These are phyloP conservation scores for Hemileia vastatrix DNA, from an alignment of 1,284 basidiomycete species.

Conservation along the genomic window DNA sequence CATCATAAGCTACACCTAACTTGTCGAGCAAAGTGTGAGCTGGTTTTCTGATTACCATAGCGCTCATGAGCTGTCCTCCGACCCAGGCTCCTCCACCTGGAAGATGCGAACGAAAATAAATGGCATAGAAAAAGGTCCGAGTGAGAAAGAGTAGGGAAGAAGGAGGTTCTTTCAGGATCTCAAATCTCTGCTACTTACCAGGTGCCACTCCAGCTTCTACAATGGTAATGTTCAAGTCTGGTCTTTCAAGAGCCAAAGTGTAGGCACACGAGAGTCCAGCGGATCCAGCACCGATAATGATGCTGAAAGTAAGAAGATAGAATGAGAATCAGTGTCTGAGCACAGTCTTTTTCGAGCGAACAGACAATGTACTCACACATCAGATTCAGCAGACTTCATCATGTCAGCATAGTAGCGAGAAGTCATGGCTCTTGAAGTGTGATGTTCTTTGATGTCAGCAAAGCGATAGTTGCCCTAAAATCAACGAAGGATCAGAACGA, in stretches of 20 bases:
- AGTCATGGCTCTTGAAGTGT: slow-evolving; percentile 68
- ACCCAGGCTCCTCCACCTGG: slow-evolving; percentile 67
- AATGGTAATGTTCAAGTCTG: slow-evolving; percentile 68
- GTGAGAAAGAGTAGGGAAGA: too few relatives aligned
- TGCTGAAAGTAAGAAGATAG: slow-evolving; percentile 35
- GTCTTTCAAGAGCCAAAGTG: slow-evolving; percentile 57
- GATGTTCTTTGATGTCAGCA: slow-evolving; percentile 50
- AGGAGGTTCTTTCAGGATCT: too few relatives aligned
- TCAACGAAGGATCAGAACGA: background rate
- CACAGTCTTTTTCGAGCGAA: too few relatives aligned
- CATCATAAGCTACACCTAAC: slow-evolving; percentile 68
- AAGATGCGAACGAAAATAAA: background rate
- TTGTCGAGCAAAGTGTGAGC: slow-evolving; percentile 64
- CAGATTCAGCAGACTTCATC: slow-evolving; percentile 52
- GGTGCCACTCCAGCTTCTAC: slow-evolving; percentile 71
- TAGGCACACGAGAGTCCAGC: slow-evolving; percentile 71
- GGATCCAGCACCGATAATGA: slow-evolving; percentile 67
- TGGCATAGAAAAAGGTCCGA: too few relatives aligned
- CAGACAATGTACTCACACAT: slow-evolving; percentile 48
- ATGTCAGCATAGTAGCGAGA: slow-evolving; percentile 51
- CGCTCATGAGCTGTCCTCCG: slow-evolving; percentile 69
- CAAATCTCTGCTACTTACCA: too few relatives aligned
- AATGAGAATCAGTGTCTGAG: too few relatives aligned
- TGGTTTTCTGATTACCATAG: slow-evolving; percentile 76
- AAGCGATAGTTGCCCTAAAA: slow-evolving; percentile 11